Evolutionary conservation across 345 rosid genomes (phyloP), one percentile per base, ranked within the genome.

Genomic region (Anastatica hierochuntica): DNA sequence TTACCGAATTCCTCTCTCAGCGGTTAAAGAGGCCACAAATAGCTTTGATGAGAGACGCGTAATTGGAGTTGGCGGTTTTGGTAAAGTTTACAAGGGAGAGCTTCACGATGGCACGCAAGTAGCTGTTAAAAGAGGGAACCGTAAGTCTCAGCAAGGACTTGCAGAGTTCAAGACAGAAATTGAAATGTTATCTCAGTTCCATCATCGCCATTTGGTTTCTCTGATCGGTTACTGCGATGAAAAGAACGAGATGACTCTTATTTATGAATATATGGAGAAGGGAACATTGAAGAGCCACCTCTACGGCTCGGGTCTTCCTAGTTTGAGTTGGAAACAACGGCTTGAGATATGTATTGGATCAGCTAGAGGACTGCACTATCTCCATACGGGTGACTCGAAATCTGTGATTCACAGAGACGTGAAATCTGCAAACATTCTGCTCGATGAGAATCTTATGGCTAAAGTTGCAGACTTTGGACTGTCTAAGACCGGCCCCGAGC

Each of bases 401-500:
- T 77, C 86, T 1, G 84, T 83, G 21, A 83, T 83, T 56, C 90
- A 83, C 58, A 80, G 86, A 18, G 90, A 83, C 10, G 82, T 83
- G 50, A 83, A 83, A 63, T 83, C 90, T n/a, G 84, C 86, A 7
- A 83, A 83, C 50, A 83, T 83, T 59, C 62, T 83, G 37, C 78
- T 83, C 2, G 86, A 83, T 24, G 82, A 83, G 79, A 80, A 74
- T 58, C 80, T 83, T 19, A 77, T 83, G 90, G 82, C 87, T 11
- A 80, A 83, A 67, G 87, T 78, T 62, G 87, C 84, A 37, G 84
- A 83, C 70, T 85, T 88, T 51, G 95, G 97, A 53, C 76, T 88
- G 44, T 88, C 95, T n/a, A 88, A 88, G 74, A 72, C 87, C 0
- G 97, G 92, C 24, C 92, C 92, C 5, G 97, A 88, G 67, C 36